These are phyloP conservation scores for Naegleria lovaniensis DNA, from an alignment of 208 protist genomes.

Conservation along the genomic window DNA sequence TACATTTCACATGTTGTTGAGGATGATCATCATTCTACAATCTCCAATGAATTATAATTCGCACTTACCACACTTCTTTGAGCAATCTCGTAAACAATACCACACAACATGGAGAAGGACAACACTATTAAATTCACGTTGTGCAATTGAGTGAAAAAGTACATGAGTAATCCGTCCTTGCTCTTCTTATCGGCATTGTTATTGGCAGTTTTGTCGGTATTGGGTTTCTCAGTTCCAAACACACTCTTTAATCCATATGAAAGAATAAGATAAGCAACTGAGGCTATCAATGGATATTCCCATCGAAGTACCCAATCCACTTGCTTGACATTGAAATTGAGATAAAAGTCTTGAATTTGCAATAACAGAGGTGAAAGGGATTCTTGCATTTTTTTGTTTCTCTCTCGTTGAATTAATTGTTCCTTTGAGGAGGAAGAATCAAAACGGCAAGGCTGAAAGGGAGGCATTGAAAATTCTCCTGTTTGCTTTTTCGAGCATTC, in stretches of 20 bases:
- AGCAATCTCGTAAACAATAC: neutral
- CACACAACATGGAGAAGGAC: neutral
- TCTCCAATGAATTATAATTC: neutral
- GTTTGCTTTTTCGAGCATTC: too few species aligned
- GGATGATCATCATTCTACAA: too few species aligned
- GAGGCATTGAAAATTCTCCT: too few species aligned
- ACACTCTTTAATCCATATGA: neutral
- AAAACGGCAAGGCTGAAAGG: too few species aligned
- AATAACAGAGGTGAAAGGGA: too few species aligned
- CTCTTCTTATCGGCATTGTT: neutral
- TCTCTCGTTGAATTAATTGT: too few species aligned
- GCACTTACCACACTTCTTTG: neutral
- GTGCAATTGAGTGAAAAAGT: constrained; percentile 1
- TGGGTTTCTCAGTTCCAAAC: neutral
- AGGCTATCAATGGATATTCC: neutral
- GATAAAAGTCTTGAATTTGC: too few species aligned
- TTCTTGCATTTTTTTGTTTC: too few species aligned
- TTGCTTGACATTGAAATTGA: neutral
- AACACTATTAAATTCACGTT: neutral
- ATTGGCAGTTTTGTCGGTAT: neutral
- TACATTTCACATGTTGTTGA: too few species aligned
- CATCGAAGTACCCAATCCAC: neutral
- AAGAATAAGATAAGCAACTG: neutral
- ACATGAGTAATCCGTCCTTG: neutral
- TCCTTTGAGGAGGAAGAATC: too few species aligned